Conservation (phyloP, 2,329 filamentous ascomycete genomes). For the Pseudonectria foliicola region DNA sequence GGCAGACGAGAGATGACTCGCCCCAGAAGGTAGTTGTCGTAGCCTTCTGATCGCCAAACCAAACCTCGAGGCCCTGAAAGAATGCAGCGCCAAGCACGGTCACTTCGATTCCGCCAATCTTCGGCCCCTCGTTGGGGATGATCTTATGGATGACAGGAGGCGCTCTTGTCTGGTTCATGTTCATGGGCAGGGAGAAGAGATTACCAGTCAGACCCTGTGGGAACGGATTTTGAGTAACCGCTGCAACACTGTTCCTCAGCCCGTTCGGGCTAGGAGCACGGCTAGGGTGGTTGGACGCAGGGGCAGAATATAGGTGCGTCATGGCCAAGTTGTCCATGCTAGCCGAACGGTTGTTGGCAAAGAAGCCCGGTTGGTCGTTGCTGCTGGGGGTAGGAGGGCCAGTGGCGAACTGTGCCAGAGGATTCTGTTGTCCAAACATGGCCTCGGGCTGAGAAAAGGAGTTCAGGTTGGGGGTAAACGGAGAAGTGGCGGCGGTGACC, state of each 20-base stretch:
- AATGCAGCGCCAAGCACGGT: conserved; percentile 78
- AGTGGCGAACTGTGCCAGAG: conserved; percentile 39
- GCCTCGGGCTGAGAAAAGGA: conserved; percentile 39
- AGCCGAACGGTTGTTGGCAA: conserved; percentile 49
- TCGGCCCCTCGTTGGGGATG: conserved; percentile 75
- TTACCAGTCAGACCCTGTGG: conserved; percentile 40
- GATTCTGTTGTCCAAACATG: conserved; percentile 37
- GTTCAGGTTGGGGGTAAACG: conserved; percentile 43
- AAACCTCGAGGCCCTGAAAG: conserved; percentile 68
- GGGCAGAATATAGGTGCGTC: conserved; percentile 62
- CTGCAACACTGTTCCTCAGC: conserved; percentile 38
- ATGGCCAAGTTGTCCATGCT: conserved; percentile 60
- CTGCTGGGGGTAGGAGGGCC: conserved; percentile 61
- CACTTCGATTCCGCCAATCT: conserved; percentile 78
- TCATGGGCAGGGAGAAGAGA: conserved; percentile 44
- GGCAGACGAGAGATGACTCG: conserved; percentile 69
- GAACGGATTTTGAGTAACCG: conserved; percentile 36
- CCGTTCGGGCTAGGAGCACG: conserved; percentile 67
- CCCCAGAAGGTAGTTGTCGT: conserved; percentile 76
- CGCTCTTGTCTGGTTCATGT: conserved; percentile 39
- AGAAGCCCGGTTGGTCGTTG: conserved; percentile 53
- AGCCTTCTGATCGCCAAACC: conserved; percentile 63
- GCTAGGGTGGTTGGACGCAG: conserved; percentile 66
- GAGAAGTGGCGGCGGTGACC: conserved; percentile 39
- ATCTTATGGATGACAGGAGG: conserved; percentile 68